These are phyloP conservation scores for Auricularia auricula-judae DNA, from an alignment of 768 basidiomycete species.

Conservation along the genomic window DNA sequence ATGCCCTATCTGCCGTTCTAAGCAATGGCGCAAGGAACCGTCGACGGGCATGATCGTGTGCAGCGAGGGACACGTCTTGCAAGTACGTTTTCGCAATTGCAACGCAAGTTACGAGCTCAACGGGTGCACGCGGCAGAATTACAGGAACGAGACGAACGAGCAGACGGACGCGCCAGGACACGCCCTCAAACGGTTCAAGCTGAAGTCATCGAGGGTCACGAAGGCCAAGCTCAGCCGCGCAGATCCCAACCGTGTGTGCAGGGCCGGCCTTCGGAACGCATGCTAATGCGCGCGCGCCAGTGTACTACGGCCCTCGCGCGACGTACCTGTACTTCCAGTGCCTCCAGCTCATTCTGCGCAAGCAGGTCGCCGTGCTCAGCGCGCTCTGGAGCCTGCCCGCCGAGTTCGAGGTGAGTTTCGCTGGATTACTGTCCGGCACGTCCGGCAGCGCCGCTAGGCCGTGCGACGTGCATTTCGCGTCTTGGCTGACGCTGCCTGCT, in stretches of 20 bases:
- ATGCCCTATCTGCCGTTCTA: constrained; percentile 73
- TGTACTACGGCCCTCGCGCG: constrained; percentile 73
- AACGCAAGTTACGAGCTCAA: neutral
- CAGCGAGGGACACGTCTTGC: constrained; percentile 84
- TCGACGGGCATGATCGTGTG: constrained; percentile 74
- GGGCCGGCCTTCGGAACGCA: constrained; percentile 8
- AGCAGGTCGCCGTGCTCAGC: constrained; percentile 56
- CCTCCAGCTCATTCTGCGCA: constrained; percentile 68
- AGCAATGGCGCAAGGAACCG: constrained; percentile 79
- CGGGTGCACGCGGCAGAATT: constrained; percentile 39
- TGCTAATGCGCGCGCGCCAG: constrained; percentile 28
- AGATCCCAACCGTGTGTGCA: constrained; percentile 48
- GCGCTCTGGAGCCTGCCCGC: constrained; percentile 59
- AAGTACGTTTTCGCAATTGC: constrained; percentile 36
- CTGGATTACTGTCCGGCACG: neutral
- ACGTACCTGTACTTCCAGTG: constrained; percentile 76
- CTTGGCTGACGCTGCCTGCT: neutral
- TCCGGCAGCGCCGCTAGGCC: neutral
- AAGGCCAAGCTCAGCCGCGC: constrained; percentile 38
- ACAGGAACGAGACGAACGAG: constrained; percentile 70
- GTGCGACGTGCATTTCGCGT: neutral
- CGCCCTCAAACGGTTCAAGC: constrained; percentile 49
- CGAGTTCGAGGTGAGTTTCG: constrained; percentile 60
- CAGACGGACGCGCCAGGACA: constrained; percentile 53
- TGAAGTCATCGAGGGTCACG: constrained; percentile 48